These are phyloP conservation scores for Camelina sativa DNA, from an alignment of 345 rosid genomes.

Conservation along the genomic window DNA sequence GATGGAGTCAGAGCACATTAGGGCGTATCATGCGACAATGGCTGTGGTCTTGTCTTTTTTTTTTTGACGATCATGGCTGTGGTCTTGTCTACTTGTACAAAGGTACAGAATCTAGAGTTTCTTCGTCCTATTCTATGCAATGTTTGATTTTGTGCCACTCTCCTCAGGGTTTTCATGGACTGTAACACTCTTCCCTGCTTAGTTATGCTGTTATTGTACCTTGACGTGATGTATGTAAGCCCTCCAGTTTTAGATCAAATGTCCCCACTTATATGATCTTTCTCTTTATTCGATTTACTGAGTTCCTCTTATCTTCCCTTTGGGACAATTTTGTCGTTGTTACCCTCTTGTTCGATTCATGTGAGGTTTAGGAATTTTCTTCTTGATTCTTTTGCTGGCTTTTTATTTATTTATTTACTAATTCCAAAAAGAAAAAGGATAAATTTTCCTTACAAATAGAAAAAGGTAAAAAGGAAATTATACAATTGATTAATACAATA, in stretches of 20 bases:
- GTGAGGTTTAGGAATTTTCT: background rate
- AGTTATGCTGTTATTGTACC: conserved; percentile 12
- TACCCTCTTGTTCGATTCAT: background rate
- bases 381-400: no score
- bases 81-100: conserved; percentile 61
- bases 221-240: conserved; percentile 30
- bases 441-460: no score
- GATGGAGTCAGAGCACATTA: conserved; percentile 53
- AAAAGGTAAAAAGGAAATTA: no score
- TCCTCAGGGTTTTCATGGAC: background rate
- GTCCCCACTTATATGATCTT: background rate
- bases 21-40: conserved; percentile 68
- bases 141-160: conserved; percentile 11
- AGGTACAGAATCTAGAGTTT: conserved; percentile 57
- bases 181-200: conserved; percentile 7
- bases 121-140: conserved; percentile 13
- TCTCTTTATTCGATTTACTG: conserved; percentile 11
- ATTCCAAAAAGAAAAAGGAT: no score
- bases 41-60: conserved; percentile 52
- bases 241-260: conserved; percentile 5
- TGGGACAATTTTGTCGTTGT: background rate
- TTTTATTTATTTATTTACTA: no score
- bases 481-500: no score
- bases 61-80: conserved; percentile 48
- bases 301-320: background rate